phyloP scores from a whole-genome alignment of 2,329 filamentous ascomycete species.

The Trichoderma koningiopsis region DNA sequence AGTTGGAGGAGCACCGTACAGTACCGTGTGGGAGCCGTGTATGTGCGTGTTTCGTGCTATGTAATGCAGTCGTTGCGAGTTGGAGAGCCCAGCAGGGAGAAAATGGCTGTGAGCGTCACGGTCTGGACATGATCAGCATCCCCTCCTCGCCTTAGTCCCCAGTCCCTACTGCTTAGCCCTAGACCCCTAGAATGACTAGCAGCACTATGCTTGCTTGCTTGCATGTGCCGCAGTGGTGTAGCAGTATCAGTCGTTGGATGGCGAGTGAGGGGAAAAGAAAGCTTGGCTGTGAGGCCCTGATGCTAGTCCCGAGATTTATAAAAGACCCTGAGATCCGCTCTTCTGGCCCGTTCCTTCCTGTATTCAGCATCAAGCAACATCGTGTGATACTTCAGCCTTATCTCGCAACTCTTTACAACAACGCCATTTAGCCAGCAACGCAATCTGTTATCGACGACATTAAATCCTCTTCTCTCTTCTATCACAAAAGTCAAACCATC shows the following conservation, averaged over 20 bases:
- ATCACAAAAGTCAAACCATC: not conserved
- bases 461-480: not conserved
- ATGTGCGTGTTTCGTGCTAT: not conserved
- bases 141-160: not conserved
- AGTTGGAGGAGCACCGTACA: not conserved
- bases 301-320: conserved; percentile 26
- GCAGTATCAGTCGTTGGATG: not conserved
- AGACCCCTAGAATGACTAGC: not conserved
- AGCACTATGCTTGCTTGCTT: not conserved
- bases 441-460: not conserved
- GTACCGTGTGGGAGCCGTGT: not conserved
- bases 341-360: not conserved
- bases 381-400: not conserved
- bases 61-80: not conserved
- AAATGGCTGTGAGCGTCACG: not conserved
- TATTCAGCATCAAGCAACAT: not conserved
- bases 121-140: not conserved
- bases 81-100: not conserved
- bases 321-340: conserved; percentile 31
- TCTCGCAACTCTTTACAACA: not conserved
- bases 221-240: not conserved
- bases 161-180: not conserved
- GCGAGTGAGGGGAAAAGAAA: conserved; percentile 8
- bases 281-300: conserved; percentile 1
- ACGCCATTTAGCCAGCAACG: not conserved